These are phyloP conservation scores for Meyerozyma athensensis DNA, from an alignment of 1,139 yeast genomes.

Conservation along the genomic window DNA sequence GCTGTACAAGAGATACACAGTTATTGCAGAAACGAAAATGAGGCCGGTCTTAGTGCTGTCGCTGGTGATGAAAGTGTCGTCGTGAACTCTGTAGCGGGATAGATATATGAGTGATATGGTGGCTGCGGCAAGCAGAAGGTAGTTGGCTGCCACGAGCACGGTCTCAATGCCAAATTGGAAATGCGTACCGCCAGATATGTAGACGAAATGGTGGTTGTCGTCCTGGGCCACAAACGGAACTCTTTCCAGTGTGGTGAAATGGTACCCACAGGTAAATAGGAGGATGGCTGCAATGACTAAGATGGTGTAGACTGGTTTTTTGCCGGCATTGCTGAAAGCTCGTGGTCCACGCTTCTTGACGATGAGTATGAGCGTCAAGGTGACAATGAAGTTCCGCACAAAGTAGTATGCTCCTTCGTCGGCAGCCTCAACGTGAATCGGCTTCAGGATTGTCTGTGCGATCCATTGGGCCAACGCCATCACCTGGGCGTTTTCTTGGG, in stretches of 20 bases:
- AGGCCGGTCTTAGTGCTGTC: conserved; percentile 16
- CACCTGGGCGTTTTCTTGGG: conserved; percentile 18
- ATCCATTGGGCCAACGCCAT: conserved; percentile 51
- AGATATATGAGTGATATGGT: conserved; percentile 35
- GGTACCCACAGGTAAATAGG: conserved; percentile 54
- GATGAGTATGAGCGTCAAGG: conserved; percentile 41
- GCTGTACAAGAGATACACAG: conserved; percentile 30
- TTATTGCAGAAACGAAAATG: conserved; percentile 16
- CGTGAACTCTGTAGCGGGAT: conserved; percentile 27
- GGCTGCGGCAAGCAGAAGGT: conserved; percentile 38
- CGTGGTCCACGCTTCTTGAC: conserved; percentile 47
- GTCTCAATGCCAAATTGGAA: conserved; percentile 72
- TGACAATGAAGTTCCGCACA: conserved; percentile 39
- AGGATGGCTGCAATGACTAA: conserved; percentile 39
- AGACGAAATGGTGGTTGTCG: conserved; percentile 43
- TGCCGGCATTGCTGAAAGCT: conserved; percentile 27
- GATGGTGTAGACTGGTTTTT: conserved; percentile 29
- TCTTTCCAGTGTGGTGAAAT: conserved; percentile 53
- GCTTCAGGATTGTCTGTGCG: conserved; percentile 38
- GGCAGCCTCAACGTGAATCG: conserved; percentile 37
- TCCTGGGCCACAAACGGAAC: conserved; percentile 60
- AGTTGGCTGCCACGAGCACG: conserved; percentile 44
- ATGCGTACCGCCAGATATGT: conserved; percentile 57
- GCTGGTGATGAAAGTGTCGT: conserved; percentile 15
- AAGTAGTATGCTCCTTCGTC: conserved; percentile 39